Percentiles rank a stretch among this genome's conserved stretches.
These are phyloP conservation scores for Entonaema liquescens DNA, from an alignment of 495 filamentous ascomycete genomes.

Conservation along the genomic window DNA sequence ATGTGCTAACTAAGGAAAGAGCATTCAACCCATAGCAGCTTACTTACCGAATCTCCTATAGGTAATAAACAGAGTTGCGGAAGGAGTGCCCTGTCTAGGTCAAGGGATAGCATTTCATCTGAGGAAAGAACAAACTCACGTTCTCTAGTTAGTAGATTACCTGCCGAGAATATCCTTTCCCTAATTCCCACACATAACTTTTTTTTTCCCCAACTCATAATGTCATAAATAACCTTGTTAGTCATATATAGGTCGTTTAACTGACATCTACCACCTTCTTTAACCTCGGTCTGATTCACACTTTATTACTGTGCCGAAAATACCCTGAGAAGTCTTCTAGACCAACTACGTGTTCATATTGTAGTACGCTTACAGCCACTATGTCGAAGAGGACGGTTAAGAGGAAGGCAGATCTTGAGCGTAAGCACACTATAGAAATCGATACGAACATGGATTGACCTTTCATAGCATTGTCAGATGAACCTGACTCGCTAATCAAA, in stretches of 20 bases:
- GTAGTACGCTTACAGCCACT: not conserved
- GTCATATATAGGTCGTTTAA: not conserved
- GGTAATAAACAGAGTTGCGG: not conserved
- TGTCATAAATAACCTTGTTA: not conserved
- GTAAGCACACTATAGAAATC: conserved; percentile 6
- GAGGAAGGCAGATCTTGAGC: conserved; percentile 17
- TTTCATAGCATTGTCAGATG: conserved; percentile 20
- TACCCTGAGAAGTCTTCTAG: no score
- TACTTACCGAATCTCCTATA: no score
- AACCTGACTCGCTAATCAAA: conserved; percentile 16
- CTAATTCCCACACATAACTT: not conserved
- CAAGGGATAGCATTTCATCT: not conserved
- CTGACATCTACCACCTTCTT: not conserved
- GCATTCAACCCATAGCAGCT: no score
- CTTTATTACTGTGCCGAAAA: no score
- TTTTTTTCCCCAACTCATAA: not conserved
- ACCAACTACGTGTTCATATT: not conserved
- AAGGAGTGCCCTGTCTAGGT: conserved; percentile 7
- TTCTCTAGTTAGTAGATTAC: no score
- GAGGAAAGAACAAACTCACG: not conserved
- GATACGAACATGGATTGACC: conserved; percentile 13
- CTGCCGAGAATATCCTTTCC: not conserved
- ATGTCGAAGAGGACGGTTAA: conserved; percentile 27
- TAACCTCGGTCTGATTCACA: not conserved
- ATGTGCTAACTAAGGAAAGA: no score